Base-by-base conservation (phyloP, 805 yeast genomes). In the Groenewaldozyma salmanticensis region DNA sequence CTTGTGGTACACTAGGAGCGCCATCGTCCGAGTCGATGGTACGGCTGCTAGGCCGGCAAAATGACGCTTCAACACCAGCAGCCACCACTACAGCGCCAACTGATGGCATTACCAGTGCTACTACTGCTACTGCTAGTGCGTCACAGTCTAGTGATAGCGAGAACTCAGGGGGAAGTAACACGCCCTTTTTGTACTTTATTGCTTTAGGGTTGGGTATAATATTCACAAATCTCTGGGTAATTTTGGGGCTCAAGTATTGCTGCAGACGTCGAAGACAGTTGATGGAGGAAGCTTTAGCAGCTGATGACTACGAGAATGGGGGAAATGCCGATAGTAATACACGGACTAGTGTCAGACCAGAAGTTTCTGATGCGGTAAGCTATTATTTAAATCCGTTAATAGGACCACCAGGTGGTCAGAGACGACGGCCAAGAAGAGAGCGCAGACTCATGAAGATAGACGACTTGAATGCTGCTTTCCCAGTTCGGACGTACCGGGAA, bases 161-260 rank as follows among this genome's bases (percentile, higher is more conserved):
- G 16, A 29, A 21, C 16, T 13, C 20, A 9, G n/a, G 24, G 13
- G 17, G 15, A 11, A 22, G 35, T 15, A 42, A 44, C 34, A 45
- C 57, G 2, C 64, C 62, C 31, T 51, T 52, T 16, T 46, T 59
- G 18, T 61, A 61, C 48, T 61, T 61, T 40, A 56, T 61, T 32
- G 65, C 65, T 15, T 52, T 61, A 5, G 65, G 62, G 2, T 48
- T 61, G 27, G 65, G 66, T 4, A 48, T 61, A 3, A 55, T 61
- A 4, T 61, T 61, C 40, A 52, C 57, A 19, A 54, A 57, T 36
- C 48, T 61, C 18, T 61, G 65, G 65, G 46, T 60, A 40, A 44
- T 60, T 35, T 42, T 60, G 27, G 64, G 64, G 16, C 41, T 61
- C 11, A 47, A 54, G 29, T 60, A 54, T 40, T 60, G 61, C 39